Evolutionary conservation across 768 basidiomycete species (phyloP).

Genomic region (Gyrodon lividus): DNA sequence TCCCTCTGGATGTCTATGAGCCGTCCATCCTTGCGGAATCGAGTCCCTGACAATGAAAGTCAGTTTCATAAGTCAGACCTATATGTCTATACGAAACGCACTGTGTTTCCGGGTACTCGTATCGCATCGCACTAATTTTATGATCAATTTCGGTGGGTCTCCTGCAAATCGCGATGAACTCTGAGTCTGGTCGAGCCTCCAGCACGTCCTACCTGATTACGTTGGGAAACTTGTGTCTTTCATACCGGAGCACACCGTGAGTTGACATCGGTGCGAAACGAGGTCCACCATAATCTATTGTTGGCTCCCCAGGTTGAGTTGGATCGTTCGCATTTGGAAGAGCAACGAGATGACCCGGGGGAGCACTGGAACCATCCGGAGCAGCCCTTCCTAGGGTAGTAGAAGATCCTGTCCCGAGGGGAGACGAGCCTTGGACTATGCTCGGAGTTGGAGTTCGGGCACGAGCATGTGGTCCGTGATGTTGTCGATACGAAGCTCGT

Average conservation of each 20-base stretch:
- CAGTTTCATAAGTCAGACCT: neutral
- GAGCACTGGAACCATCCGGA: neutral
- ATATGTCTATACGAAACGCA: slow-evolving; percentile 10
- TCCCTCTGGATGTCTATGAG: slow-evolving; percentile 59
- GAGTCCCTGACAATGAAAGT: slow-evolving; percentile 4
- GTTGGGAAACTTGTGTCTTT: neutral
- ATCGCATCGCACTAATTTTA: slow-evolving; percentile 15
- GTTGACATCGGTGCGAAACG: slow-evolving; percentile 18
- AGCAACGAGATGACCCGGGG: neutral
- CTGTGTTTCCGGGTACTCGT: slow-evolving; percentile 18
- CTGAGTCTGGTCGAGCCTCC: neutral
- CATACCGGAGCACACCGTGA: slow-evolving; percentile 11
- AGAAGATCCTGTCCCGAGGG: neutral
- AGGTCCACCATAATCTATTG: neutral
- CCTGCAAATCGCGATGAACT: slow-evolving; percentile 11
- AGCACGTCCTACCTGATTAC: slow-evolving; percentile 7
- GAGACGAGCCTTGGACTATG: neutral
- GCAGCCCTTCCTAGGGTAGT: neutral
- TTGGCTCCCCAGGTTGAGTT: slow-evolving; percentile 7
- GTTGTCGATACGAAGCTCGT: slow-evolving; percentile 21
- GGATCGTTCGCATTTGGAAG: slow-evolving; percentile 6
- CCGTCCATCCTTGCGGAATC: slow-evolving; percentile 41
- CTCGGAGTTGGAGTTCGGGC: slow-evolving; percentile 8
- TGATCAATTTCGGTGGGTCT: neutral
- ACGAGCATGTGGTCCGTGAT: slow-evolving; percentile 16